phyloP scores from a whole-genome alignment of 371 early-diverging fungal genomes.

The Coemansia sp. region DNA sequence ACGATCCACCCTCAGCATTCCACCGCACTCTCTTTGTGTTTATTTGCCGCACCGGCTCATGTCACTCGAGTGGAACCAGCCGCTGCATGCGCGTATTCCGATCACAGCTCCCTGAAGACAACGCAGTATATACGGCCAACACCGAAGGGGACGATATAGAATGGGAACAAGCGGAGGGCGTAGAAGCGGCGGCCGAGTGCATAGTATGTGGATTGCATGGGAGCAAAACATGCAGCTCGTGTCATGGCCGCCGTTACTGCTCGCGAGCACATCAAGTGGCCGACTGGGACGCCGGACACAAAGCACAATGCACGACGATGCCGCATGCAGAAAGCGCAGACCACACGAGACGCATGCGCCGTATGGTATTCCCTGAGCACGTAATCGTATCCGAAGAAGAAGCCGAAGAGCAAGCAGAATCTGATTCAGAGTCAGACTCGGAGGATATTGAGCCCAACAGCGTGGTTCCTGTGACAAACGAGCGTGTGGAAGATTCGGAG shows the following conservation, averaged over 20 bases:
- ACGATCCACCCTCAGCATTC: conserved; percentile 80
- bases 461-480: conserved; percentile 38
- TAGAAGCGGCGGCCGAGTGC: conserved; percentile 53
- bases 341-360: conserved; percentile 27
- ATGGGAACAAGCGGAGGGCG: conserved; percentile 21
- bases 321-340: conserved; percentile 9
- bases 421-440: conserved; percentile 11
- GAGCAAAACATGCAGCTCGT: conserved; percentile 74
- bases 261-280: conserved; percentile 78
- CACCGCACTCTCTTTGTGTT: conserved; percentile 89
- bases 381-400: conserved; percentile 79
- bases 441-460: conserved; percentile 37
- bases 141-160: conserved; percentile 27
- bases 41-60: conserved; percentile 82
- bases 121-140: conserved; percentile 55
- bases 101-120: conserved; percentile 80
- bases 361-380: conserved; percentile 63
- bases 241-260: conserved; percentile 75
- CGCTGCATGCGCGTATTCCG: conserved; percentile 79
- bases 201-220: conserved; percentile 80
- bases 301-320: conserved; percentile 58
- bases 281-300: conserved; percentile 85
- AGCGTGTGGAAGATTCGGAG: conserved; percentile 50
- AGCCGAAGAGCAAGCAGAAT: conserved; percentile 39
- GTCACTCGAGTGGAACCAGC: conserved; percentile 56